Conservation (phyloP, 1,139 yeast genomes). For the Suhomyces yuchorum region DNA sequence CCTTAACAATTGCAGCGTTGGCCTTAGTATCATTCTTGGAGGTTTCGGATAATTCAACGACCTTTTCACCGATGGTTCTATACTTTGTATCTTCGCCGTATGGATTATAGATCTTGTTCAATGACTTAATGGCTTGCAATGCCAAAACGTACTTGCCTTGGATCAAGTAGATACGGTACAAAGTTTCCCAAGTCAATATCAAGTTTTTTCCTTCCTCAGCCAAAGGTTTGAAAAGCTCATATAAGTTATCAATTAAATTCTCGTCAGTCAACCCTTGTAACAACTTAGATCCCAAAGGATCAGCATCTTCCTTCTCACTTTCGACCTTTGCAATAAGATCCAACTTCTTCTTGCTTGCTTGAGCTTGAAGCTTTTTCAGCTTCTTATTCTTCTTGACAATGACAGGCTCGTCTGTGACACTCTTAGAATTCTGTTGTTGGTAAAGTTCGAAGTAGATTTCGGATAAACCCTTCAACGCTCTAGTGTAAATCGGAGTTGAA, state of each 20-base stretch:
- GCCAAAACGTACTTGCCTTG: slow-evolving; percentile 52
- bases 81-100: slow-evolving; percentile 20
- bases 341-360: slow-evolving; percentile 38
- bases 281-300: slow-evolving; percentile 50
- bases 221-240: slow-evolving; percentile 34
- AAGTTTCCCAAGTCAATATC: slow-evolving; percentile 39
- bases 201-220: slow-evolving; percentile 38
- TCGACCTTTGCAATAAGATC: slow-evolving; percentile 45
- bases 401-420: slow-evolving; percentile 21
- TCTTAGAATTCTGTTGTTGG: slow-evolving; percentile 23
- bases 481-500: slow-evolving; percentile 66
- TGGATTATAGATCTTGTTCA: slow-evolving; percentile 34
- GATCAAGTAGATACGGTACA: slow-evolving; percentile 40
- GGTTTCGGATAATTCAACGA: slow-evolving; percentile 28
- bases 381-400: slow-evolving; percentile 31
- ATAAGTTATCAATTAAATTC: slow-evolving; percentile 34
- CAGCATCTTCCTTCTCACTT: slow-evolving; percentile 48
- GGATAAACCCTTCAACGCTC: slow-evolving; percentile 70
- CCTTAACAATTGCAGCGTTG: slow-evolving; percentile 48
- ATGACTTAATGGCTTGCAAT: slow-evolving; percentile 44
- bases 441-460: slow-evolving; percentile 55
- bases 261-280: slow-evolving; percentile 32
- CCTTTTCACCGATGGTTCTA: slow-evolving; percentile 28
- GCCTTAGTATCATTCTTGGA: slow-evolving; percentile 31
- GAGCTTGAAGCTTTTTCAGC: slow-evolving; percentile 37